phyloP scores from a whole-genome alignment of 306 rosid genomes.

The Crotalaria pallida region DNA sequence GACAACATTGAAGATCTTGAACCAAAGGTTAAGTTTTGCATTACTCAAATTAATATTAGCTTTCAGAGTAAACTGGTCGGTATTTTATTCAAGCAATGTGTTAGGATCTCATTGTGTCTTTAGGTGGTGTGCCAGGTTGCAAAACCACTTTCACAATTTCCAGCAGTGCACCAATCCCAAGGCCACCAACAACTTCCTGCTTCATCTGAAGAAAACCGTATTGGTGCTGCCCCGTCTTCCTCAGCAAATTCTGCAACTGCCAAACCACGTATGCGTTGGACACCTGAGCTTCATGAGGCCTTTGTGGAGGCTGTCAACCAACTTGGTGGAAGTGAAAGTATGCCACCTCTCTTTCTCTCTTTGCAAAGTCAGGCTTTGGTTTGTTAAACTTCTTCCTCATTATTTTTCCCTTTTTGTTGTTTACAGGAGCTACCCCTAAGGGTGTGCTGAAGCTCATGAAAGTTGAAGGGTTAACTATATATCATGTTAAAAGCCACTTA shows the following conservation, averaged over 20 bases:
- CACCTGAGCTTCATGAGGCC: slow-evolving; percentile 97
- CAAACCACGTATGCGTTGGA: slow-evolving; percentile 99
- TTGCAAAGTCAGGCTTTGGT: slow-evolving; percentile 8
- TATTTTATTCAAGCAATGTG: slow-evolving; percentile 24
- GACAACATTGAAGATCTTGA: slow-evolving; percentile 69
- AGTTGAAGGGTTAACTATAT: slow-evolving; percentile 91
- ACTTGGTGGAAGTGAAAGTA: slow-evolving; percentile 99
- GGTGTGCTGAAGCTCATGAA: slow-evolving; percentile 96
- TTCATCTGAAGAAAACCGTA: slow-evolving; percentile 51
- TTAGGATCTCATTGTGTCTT: slow-evolving; percentile 41
- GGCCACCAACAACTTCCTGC: slow-evolving; percentile 50
- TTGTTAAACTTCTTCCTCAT: slow-evolving; percentile 24
- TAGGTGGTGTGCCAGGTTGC: slow-evolving; percentile 61
- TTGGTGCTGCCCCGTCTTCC: slow-evolving; percentile 45
- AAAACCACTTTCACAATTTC: slow-evolving; percentile 44
- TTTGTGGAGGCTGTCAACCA: slow-evolving; percentile 96
- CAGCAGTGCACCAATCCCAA: slow-evolving; percentile 49
- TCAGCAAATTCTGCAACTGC: slow-evolving; percentile 55
- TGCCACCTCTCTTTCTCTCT: slow-evolving; percentile 28
- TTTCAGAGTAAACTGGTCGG: slow-evolving; percentile 22
- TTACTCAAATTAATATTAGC: slow-evolving; percentile 19
- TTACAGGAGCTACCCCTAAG: slow-evolving; percentile 95
- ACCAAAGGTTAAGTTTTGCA: slow-evolving; percentile 60
- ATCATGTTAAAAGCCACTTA: slow-evolving; percentile 98
- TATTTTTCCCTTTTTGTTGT: slow-evolving; percentile 15